Conservation (phyloP, 306 rosid genomes). For the Senna siamea region DNA sequence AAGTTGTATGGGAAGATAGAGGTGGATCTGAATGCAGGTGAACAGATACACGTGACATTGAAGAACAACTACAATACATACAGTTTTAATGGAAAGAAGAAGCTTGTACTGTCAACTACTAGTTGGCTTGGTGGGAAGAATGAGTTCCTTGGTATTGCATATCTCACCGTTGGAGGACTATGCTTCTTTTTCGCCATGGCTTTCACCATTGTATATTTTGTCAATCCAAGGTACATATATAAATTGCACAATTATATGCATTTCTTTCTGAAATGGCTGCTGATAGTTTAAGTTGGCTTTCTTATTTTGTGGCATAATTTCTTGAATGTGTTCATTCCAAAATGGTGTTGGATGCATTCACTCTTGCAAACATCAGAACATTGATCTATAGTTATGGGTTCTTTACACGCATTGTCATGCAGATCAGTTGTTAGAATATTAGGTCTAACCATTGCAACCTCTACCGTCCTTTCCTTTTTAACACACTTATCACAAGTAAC, state of each 20-base stretch:
- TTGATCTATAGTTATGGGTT: not conserved
- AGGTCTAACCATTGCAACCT: not conserved
- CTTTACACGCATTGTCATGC: not conserved
- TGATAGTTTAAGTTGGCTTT: not conserved
- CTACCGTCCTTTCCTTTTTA: not conserved
- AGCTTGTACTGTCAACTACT: constrained; percentile 80
- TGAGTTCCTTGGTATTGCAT: constrained; percentile 86
- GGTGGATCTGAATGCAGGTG: constrained; percentile 62
- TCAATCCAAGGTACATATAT: constrained; percentile 83
- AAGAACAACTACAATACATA: constrained; percentile 70
- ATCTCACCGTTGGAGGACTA: constrained; percentile 89
- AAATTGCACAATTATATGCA: constrained; percentile 1
- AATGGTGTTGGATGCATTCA: constrained; percentile 28
- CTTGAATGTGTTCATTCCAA: not conserved
- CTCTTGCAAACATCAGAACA: constrained; percentile 11
- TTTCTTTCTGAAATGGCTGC: constrained; percentile 1
- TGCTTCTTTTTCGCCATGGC: constrained; percentile 85
- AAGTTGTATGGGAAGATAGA: constrained; percentile 80
- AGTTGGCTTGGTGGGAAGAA: constrained; percentile 89
- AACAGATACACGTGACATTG: constrained; percentile 53
- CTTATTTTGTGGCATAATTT: constrained; percentile 9
- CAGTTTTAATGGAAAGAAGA: constrained; percentile 77
- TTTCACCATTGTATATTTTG: constrained; percentile 76
- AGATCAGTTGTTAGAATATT: not conserved
- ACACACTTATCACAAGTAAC: too few relatives aligned